Base-by-base conservation (phyloP, 164 flowering plant species). In the Aristolochia contorta region DNA sequence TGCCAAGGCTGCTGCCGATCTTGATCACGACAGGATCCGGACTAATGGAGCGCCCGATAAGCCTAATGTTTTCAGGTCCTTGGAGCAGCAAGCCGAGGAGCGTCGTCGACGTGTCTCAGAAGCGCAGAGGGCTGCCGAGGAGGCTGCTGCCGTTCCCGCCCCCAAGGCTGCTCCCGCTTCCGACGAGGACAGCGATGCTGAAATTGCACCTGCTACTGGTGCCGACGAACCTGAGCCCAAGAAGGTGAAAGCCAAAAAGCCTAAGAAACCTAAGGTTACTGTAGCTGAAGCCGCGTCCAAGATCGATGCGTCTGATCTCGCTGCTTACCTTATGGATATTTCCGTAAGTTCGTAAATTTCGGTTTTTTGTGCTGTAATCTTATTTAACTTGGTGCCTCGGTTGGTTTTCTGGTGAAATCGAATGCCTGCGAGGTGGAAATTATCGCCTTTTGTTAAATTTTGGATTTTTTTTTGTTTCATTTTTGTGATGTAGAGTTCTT, bases 211-310 rank as follows among this genome's bases (percentile, higher is more conserved):
- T 1, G 71, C 6, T 7, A 67, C 18, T 14, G 67, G 30, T 46
- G 78, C 54, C 27, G 23, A 16, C 10, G 23, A 30, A 0, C 67
- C 23, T 15, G 78, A 68, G 50, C 62, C 20, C 63, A 71, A 73
- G 65, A 80, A 78, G 63, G 54, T 63, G 37, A 80, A 75, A 71
- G 58, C 33, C 62, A 77, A 77, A 75, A 80, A 77, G 67, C 69
- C 63, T 15, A 77, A 75, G 74, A 80, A 73, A 55, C 78, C 78
- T 8, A 80, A 78, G 73, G 71, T 78, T 41, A 69, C 80, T 16
- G 78, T 80, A 15, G 59, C 78, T 2, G 81, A 80, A 16, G 84
- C 81, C 3, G 84, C 81, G 3, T 61, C 75, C 4, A 80, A 70
- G 69, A 75, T 80, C 16, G 81, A 80, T 48, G 71, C 73, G 18